phyloP scores from a whole-genome alignment of 352 stramenopile species.

The Globisporangium abappressorium region DNA sequence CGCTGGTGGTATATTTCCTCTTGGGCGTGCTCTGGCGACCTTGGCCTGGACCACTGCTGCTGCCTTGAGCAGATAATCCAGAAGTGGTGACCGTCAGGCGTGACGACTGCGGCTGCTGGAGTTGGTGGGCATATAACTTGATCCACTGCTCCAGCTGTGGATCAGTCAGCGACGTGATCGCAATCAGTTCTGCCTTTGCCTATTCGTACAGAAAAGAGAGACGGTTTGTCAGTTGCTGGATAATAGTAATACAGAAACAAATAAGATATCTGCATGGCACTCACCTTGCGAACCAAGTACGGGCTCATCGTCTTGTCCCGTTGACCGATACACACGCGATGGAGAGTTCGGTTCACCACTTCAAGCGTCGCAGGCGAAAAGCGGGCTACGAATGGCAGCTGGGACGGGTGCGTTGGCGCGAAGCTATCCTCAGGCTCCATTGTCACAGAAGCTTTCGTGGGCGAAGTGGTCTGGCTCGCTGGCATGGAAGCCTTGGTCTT shows the following conservation, averaged over 20 bases:
- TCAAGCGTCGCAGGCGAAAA: constrained; percentile 36
- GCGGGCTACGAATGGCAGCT: constrained; percentile 49
- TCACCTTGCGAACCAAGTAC: constrained; percentile 46
- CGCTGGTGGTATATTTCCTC: constrained; percentile 36
- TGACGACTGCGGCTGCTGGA: constrained; percentile 22
- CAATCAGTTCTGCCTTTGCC: constrained; percentile 46
- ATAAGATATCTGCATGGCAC: neutral
- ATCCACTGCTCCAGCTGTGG: constrained; percentile 71
- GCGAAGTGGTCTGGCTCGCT: constrained; percentile 11
- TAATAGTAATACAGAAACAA: neutral
- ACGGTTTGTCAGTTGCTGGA: constrained; percentile 9
- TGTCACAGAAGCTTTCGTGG: constrained; percentile 6
- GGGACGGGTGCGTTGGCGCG: constrained; percentile 29
- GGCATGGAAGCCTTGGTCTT: constrained; percentile 23
- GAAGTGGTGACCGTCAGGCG: constrained; percentile 16
- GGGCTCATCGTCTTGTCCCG: constrained; percentile 46
- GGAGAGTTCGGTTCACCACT: constrained; percentile 44
- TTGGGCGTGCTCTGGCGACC: constrained; percentile 51
- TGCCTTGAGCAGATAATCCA: neutral
- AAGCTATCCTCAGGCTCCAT: constrained; percentile 16
- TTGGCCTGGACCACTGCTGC: neutral
- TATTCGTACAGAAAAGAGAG: constrained; percentile 11
- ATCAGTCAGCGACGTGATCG: constrained; percentile 57
- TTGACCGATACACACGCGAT: constrained; percentile 49
- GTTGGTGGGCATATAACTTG: constrained; percentile 29